Percentiles rank a stretch among this genome's conserved stretches.
Evolutionary conservation across 345 rosid genomes (phyloP).

Genomic region (Erodium maritimum): DNA sequence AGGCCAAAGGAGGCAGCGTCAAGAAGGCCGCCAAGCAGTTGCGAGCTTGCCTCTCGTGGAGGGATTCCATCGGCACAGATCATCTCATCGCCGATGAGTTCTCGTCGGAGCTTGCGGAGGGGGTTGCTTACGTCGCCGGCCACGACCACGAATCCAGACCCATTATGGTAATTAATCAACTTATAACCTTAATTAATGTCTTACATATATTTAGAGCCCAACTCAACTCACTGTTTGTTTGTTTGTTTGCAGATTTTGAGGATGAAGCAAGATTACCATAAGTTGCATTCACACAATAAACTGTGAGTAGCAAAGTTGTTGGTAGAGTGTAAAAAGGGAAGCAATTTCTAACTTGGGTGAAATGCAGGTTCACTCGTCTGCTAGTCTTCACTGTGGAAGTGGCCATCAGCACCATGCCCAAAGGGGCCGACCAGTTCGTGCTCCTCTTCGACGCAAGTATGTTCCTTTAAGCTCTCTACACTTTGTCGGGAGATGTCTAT

Average conservation of each 20-base stretch:
- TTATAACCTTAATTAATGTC: not conserved
- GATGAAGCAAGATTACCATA: slow-evolving; percentile 78
- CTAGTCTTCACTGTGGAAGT: slow-evolving; percentile 84
- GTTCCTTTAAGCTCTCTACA: too few species aligned
- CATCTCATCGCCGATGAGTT: slow-evolving; percentile 82
- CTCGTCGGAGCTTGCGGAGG: slow-evolving; percentile 73
- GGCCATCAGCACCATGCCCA: slow-evolving; percentile 72
- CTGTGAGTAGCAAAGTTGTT: slow-evolving; percentile 35
- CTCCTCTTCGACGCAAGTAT: slow-evolving; percentile 89
- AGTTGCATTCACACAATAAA: slow-evolving; percentile 68
- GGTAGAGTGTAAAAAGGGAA: too few species aligned
- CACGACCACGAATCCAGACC: slow-evolving; percentile 82
- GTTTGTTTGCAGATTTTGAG: slow-evolving; percentile 50
- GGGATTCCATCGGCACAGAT: slow-evolving; percentile 64
- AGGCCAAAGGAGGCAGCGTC: slow-evolving; percentile 60
- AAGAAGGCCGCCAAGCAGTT: slow-evolving; percentile 80
- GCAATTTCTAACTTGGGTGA: too few species aligned
- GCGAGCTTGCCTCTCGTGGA: slow-evolving; percentile 82
- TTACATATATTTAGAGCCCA: not conserved
- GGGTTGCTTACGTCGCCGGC: slow-evolving; percentile 76
- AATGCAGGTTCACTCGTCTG: slow-evolving; percentile 57
- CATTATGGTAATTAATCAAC: slow-evolving; percentile 36
- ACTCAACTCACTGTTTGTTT: not conserved
- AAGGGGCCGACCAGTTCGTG: slow-evolving; percentile 62
- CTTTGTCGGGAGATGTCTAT: too few species aligned